Evolutionary conservation across 2,329 filamentous ascomycete species (phyloP).

Genomic region (Coleophoma cylindrospora): DNA sequence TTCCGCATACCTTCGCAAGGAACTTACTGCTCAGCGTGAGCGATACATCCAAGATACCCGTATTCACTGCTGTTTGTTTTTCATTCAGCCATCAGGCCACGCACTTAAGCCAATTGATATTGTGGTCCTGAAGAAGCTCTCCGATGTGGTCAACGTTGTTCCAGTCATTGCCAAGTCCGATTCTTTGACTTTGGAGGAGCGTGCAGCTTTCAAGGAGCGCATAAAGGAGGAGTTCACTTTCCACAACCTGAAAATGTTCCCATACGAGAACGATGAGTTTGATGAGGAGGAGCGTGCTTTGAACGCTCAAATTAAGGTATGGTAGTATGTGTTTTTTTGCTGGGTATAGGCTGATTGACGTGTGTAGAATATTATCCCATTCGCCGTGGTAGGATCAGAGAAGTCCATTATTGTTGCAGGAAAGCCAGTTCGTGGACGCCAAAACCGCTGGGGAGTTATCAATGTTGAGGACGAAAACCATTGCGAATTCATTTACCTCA

Average conservation of each 20-base stretch:
- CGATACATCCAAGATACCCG: slow-evolving; percentile 98
- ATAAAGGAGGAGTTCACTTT: slow-evolving; percentile 99
- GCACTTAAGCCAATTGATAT: slow-evolving; percentile 99
- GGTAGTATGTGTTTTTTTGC: slow-evolving; percentile 13
- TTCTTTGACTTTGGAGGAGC: slow-evolving; percentile 91
- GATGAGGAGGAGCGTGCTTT: slow-evolving; percentile 92
- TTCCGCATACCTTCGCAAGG: slow-evolving; percentile 97
- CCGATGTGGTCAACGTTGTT: slow-evolving; percentile 98
- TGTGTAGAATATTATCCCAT: slow-evolving; percentile 80
- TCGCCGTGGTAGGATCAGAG: slow-evolving; percentile 96
- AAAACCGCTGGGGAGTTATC: slow-evolving; percentile 99
- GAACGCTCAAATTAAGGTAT: slow-evolving; percentile 95
- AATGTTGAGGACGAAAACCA: slow-evolving; percentile 99
- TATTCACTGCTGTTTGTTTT: slow-evolving; percentile 99
- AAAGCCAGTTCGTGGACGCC: slow-evolving; percentile 93
- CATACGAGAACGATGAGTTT: slow-evolving; percentile 98
- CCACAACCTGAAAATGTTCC: slow-evolving; percentile 99
- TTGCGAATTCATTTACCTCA: slow-evolving; percentile 98
- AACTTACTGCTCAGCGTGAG: slow-evolving; percentile 97
- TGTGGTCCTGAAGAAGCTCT: slow-evolving; percentile 98
- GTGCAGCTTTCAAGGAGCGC: slow-evolving; percentile 92
- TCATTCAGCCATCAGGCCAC: slow-evolving; percentile 98
- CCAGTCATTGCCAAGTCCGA: slow-evolving; percentile 99
- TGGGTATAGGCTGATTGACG: slow-evolving; percentile 27
- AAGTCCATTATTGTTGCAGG: slow-evolving; percentile 97